Base-by-base conservation (phyloP, 257 asterid genomes). In the Penstemon eatonii region DNA sequence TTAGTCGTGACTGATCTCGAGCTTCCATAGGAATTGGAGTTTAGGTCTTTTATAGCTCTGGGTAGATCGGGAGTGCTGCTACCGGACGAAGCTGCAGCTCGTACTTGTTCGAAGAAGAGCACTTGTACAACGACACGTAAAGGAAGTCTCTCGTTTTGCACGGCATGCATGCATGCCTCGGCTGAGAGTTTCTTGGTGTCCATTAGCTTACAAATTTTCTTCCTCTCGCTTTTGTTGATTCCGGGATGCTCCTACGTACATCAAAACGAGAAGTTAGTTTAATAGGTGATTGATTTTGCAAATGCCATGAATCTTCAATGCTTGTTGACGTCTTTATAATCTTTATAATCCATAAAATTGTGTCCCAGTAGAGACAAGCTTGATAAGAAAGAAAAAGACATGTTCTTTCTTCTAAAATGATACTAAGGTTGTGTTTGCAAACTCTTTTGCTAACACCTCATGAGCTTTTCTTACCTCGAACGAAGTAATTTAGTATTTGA, bases 161-260 rank as follows among this genome's bases (percentile, higher is more conserved):
- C 86, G 0, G 96, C 94, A 6, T 86, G 96, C 89, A 80, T 81
- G 75, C 91, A 86, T 4, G 89, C 88, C 19, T 81, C 91, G 0
- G 80, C 84, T 0, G 94, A 89, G 49, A 89, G 89, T 70, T 89
- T 89, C 78, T 89, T 86, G 80, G 94, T 84, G 85, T 89, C 94
- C 82, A 89, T 83, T 40, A 86, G 75, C 73, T 79, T 74, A 73
- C 96, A 86, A 58, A 89, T 83, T 55, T 67, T 73, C 78, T 86
- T 89, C 81, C 86, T 78, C 78, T 89, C 91, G 18, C 76, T 83
- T 83, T 89, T 86, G 79, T 79, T 81, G 73, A 89, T 73, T 42
- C 77, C 75, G 9, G 89, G 85, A 60, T 89, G 94, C 64, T 76
- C 91, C 96, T 89, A 71, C 39, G 43, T 13, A 15, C 33, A 12